Conservation (phyloP, 2,329 filamentous ascomycete genomes). For the Verticillium albo-atrum region DNA sequence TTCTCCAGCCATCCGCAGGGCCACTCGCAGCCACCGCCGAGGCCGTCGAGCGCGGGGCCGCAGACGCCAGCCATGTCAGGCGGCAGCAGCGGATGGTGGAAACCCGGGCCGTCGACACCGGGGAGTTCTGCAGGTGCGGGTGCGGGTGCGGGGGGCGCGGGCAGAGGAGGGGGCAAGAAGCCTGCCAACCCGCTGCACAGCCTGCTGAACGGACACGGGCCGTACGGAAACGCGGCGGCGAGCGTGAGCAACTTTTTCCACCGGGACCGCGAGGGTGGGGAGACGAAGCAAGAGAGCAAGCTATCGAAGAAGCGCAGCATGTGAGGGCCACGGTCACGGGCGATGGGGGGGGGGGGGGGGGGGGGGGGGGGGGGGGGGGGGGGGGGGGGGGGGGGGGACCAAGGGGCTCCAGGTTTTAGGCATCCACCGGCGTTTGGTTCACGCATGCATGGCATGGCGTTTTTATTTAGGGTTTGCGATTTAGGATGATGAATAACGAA, state of each 20-base stretch:
- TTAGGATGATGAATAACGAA: background rate
- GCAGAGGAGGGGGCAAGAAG: conserved; percentile 13
- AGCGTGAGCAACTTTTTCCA: conserved; percentile 42
- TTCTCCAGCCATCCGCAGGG: background rate
- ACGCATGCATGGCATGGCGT: background rate
- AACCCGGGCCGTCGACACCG: conserved; percentile 13
- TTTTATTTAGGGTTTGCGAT: background rate
- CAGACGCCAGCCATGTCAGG: conserved; percentile 4
- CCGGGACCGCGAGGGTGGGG: conserved; percentile 22
- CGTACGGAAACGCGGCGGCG: conserved; percentile 33
- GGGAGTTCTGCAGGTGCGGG: conserved; percentile 1
- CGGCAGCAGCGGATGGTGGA: conserved; percentile 22
- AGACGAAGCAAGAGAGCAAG: conserved; percentile 31
- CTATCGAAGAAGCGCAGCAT: conserved; percentile 44
- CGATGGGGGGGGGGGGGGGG: background rate
- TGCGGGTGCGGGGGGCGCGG: background rate
- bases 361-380: too few relatives aligned
- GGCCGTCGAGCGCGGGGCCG: conserved; percentile 7
- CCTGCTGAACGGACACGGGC: conserved; percentile 17
- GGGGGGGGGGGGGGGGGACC: too few relatives aligned
- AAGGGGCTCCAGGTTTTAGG: background rate
- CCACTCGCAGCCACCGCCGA: conserved; percentile 4
- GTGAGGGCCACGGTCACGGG: too few relatives aligned
- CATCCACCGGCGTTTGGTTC: background rate
- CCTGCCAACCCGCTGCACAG: conserved; percentile 20